Evolutionary conservation across 495 filamentous ascomycete genomes (phyloP), one percentile per base, ranked within the genome.

Genomic region (Talaromyces ruber): DNA sequence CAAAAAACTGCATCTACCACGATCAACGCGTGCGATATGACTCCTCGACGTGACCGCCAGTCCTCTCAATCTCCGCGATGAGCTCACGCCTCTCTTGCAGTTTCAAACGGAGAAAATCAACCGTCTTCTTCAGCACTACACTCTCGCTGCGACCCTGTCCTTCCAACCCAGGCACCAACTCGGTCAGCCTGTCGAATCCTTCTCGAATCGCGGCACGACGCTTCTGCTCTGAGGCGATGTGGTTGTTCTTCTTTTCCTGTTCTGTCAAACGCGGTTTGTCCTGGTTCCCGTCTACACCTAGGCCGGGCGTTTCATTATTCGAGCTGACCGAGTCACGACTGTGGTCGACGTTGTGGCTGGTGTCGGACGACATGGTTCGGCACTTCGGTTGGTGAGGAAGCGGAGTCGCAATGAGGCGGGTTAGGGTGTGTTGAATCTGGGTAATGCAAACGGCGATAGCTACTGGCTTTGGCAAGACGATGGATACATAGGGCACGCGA

Each of bases 221-320:
- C 73, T 96, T 96, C 71, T 95, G 88, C 72, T 97, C 93, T 1
- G 89, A 92, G 8, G 84, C 85, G 65, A 96, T 94, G 69, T 96
- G 92, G 66, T 96, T 97, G 63, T 85, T 85, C 74, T 94, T 95
- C 79, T 94, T 96, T 71, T 96, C 88, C 63, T 88, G 83, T 60
- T 93, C 90, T 3, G 88, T 91, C 60, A 96, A 79, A 21, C 91
- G 85, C n/a, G 89, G 88, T 65, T 86, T 87, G 29, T 90, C 87
- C 53, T 79, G 77, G 16, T 78, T 76, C 1, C 32, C 39, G 9
- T 51, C 61, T 54, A 54, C 59, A 18, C 59, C 59, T 22, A 47
- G 16, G 43, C 59, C 59, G 16, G 59, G 43, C 1, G 59, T 45
- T 16, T 60, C 59, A n/a, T 60, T 60, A 18, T 47, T 60, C 7